These are phyloP conservation scores for Eremothecium sinecaudum DNA, from an alignment of 1,139 yeast species.

Conservation along the genomic window DNA sequence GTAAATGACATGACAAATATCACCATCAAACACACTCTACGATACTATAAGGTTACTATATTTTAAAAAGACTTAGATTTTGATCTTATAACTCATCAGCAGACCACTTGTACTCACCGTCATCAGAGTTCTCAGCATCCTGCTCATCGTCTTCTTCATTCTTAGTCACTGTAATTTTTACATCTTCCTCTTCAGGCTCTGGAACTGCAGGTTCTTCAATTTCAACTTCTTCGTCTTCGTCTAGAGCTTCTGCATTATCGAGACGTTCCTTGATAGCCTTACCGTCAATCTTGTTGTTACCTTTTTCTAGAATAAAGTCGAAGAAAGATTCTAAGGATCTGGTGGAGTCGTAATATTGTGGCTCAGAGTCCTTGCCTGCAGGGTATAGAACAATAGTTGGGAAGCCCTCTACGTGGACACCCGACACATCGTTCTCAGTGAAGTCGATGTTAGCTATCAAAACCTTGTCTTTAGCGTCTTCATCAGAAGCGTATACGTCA, in stretches of 20 bases:
- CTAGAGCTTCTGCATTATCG: slow-evolving; percentile 28
- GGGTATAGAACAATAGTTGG: slow-evolving; percentile 91
- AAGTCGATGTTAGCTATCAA: slow-evolving; percentile 83
- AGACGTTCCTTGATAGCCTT: slow-evolving; percentile 30
- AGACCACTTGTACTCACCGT: no score
- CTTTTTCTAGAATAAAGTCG: slow-evolving; percentile 57
- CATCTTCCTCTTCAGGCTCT: slow-evolving; percentile 7
- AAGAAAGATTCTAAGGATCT: slow-evolving; percentile 71
- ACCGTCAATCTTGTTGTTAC: slow-evolving; percentile 52
- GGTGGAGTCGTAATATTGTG: slow-evolving; percentile 57
- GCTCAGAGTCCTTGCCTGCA: slow-evolving; percentile 71
- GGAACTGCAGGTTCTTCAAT: no score
- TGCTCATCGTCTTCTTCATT: slow-evolving; percentile 2
- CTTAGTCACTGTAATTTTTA: slow-evolving; percentile 1
- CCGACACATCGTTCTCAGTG: slow-evolving; percentile 71
- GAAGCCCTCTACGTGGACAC: slow-evolving; percentile 75
- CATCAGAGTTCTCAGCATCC: slow-evolving; percentile 12
- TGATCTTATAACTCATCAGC: no score
- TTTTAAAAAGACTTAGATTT: no score
- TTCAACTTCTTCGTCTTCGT: slow-evolving; percentile 8
- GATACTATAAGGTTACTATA: no score
- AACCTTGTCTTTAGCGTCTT: slow-evolving; percentile 42
- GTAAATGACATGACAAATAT: no score
- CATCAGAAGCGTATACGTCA: slow-evolving; percentile 46
- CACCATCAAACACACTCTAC: no score